A percentile compares a stretch with the other conserved stretches of the same genome.
These are phyloP conservation scores for Thozetella sp. DNA, from an alignment of 495 filamentous ascomycete species.

Conservation along the genomic window DNA sequence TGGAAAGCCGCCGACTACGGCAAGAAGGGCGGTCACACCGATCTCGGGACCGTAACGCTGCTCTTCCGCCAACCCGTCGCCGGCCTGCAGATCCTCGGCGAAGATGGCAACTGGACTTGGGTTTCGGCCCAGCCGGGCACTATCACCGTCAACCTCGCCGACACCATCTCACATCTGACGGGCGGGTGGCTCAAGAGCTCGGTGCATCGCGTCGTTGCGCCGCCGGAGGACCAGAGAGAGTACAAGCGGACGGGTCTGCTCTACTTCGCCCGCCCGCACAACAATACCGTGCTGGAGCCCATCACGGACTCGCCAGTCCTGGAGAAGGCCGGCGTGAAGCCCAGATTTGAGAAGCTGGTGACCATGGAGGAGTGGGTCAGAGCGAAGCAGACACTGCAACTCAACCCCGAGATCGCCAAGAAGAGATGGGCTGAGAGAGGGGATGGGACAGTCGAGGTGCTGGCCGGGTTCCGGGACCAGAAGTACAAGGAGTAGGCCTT, in stretches of 20 bases:
- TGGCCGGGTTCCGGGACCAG: neutral
- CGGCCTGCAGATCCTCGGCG: constrained; percentile 27
- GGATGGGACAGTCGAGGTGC: neutral
- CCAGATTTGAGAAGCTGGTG: neutral
- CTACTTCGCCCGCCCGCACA: constrained; percentile 43
- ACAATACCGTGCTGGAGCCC: constrained; percentile 27
- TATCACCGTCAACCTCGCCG: constrained; percentile 56
- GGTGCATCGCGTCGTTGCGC: constrained; percentile 53
- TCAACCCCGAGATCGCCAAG: neutral
- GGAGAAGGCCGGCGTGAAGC: neutral
- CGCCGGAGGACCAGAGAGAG: constrained; percentile 50
- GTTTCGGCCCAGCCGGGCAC: constrained; percentile 51
- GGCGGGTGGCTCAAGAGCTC: constrained; percentile 53
- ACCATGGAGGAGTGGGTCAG: neutral
- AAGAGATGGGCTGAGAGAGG: neutral
- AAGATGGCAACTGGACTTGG: constrained; percentile 50
- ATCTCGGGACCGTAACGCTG: constrained; percentile 56
- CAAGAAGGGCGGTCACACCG: constrained; percentile 46
- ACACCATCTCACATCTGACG: constrained; percentile 50
- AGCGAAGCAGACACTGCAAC: neutral
- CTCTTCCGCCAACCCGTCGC: constrained; percentile 55
- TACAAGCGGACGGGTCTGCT: constrained; percentile 53
- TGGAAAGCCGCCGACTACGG: constrained; percentile 9
- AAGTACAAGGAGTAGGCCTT: neutral
- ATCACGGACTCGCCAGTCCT: neutral